These are phyloP conservation scores for Dictyostelium purpureum DNA, from an alignment of 78 protist genomes.

Conservation along the genomic window DNA sequence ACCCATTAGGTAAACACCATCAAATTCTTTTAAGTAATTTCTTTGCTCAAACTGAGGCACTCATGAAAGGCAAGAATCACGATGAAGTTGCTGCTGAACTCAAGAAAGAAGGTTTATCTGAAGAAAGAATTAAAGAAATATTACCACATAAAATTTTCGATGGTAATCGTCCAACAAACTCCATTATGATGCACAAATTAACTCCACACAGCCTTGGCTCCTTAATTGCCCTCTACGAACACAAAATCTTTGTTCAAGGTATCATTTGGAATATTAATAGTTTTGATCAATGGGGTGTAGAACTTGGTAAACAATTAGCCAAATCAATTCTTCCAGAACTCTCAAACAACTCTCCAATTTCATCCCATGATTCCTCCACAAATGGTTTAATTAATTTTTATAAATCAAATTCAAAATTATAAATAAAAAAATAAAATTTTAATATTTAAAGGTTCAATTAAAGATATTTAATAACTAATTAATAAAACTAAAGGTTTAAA, in stretches of 20 bases:
- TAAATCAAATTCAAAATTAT: constrained; percentile 76
- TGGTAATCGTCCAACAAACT: constrained; percentile 95
- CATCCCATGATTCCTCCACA: constrained; percentile 91
- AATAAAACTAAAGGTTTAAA: too few relatives aligned
- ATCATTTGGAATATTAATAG: constrained; percentile 96
- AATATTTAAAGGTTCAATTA: too few relatives aligned
- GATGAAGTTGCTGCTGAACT: constrained; percentile 87
- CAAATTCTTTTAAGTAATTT: constrained; percentile 92
- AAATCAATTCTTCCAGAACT: constrained; percentile 85
- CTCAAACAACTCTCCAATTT: neutral
- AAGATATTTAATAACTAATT: too few relatives aligned
- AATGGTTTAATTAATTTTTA: constrained; percentile 94
- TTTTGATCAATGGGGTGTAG: constrained; percentile 99
- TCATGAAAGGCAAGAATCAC: constrained; percentile 92
- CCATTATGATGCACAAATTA: constrained; percentile 84
- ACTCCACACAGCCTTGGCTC: constrained; percentile 92
- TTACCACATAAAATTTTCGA: constrained; percentile 91
- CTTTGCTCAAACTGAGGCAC: constrained; percentile 98
- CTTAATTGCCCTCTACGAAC: constrained; percentile 95
- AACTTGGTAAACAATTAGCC: constrained; percentile 98
- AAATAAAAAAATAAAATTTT: constrained; percentile 11
- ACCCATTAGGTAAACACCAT: constrained; percentile 91
- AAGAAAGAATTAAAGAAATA: constrained; percentile 46
- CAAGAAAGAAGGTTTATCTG: constrained; percentile 62
- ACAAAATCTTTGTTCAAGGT: constrained; percentile 95